These are phyloP conservation scores for Calonectria henricotiae DNA, from an alignment of 2,329 filamentous ascomycete genomes.

Conservation along the genomic window DNA sequence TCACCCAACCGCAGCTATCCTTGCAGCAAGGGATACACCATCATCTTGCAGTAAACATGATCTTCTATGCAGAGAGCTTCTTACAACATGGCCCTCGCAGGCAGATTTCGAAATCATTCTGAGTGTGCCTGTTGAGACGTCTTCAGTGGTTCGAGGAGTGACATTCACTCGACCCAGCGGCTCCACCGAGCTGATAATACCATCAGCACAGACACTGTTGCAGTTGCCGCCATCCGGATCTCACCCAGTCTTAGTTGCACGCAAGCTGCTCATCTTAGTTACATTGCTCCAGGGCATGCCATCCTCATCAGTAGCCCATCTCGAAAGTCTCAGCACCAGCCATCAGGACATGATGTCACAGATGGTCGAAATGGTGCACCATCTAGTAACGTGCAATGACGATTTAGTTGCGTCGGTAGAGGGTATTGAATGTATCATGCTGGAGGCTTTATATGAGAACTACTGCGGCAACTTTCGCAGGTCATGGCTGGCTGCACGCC, in stretches of 20 bases:
- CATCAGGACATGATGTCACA: constrained; percentile 47
- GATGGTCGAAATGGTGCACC: constrained; percentile 53
- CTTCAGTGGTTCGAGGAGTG: constrained; percentile 57
- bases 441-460: constrained; percentile 65
- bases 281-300: constrained; percentile 57
- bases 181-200: constrained; percentile 39
- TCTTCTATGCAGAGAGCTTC: constrained; percentile 54
- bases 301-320: background rate
- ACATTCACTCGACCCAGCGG: constrained; percentile 45
- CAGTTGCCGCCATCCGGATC: constrained; percentile 40
- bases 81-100: constrained; percentile 59
- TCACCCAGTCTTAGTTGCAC: constrained; percentile 63
- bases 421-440: constrained; percentile 67
- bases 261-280: constrained; percentile 60
- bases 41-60: constrained; percentile 37
- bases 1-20: background rate
- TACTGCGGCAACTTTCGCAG: constrained; percentile 65
- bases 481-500: constrained; percentile 64
- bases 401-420: constrained; percentile 64
- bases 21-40: background rate
- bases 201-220: constrained; percentile 55
- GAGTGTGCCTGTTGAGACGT: constrained; percentile 52
- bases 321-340: constrained; percentile 41
- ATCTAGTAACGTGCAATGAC: constrained; percentile 64
- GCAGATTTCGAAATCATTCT: constrained; percentile 60